Percentiles rank a stretch among this genome's conserved stretches.
These are phyloP conservation scores for Fusarium coffeatum DNA, from an alignment of 2,329 filamentous ascomycete genomes.

Conservation along the genomic window DNA sequence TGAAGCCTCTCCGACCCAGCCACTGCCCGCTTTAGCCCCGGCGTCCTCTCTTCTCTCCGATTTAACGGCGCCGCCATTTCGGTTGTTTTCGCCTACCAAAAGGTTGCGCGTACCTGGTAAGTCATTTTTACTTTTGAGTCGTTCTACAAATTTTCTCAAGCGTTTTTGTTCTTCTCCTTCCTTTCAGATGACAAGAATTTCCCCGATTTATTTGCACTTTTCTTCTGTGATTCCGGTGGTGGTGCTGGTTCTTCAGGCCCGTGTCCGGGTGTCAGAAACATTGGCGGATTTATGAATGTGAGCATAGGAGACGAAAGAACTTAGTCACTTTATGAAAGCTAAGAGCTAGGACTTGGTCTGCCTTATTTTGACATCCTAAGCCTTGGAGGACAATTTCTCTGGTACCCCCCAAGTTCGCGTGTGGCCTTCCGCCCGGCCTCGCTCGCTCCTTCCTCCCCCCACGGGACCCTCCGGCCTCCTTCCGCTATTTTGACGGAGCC, in stretches of 20 bases:
- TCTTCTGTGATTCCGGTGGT: conserved; percentile 13
- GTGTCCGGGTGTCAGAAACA: neutral
- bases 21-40: conserved; percentile 27
- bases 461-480: conserved; percentile 40
- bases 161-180: neutral
- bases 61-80: conserved; percentile 34
- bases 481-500: conserved; percentile 37
- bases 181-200: neutral
- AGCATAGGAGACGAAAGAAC: neutral
- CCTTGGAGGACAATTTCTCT: neutral
- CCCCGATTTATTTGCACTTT: neutral
- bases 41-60: conserved; percentile 29
- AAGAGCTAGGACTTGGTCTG: neutral
- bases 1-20: conserved; percentile 24
- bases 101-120: conserved; percentile 17
- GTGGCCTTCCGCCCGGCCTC: conserved; percentile 39
- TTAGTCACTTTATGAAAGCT: neutral
- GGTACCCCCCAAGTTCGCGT: conserved; percentile 24
- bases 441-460: conserved; percentile 29
- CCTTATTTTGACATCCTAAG: neutral
- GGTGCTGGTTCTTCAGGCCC: conserved; percentile 26
- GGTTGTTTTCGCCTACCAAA: conserved; percentile 29
- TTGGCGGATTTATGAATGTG: neutral
- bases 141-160: neutral
- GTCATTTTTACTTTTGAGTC: neutral